Evolutionary conservation across 2,329 filamentous ascomycete genomes (phyloP).

Genomic region (Alternaria solani): DNA sequence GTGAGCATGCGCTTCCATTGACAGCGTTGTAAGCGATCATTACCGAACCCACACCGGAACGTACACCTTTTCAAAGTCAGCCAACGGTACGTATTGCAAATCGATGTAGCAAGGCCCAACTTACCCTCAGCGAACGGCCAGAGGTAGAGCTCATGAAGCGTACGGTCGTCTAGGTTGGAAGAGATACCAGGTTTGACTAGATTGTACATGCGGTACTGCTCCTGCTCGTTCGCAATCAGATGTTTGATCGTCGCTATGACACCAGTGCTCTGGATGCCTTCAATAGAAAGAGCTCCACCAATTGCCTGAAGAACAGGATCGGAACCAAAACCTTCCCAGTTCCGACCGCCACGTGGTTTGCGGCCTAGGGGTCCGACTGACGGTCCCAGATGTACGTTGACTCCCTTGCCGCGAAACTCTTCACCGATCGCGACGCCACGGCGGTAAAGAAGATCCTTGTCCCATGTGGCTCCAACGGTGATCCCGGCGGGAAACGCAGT

Average conservation of each 20-base stretch:
- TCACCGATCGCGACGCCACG: conserved; percentile 73
- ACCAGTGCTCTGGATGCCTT: conserved; percentile 74
- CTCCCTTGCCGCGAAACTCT: conserved; percentile 77
- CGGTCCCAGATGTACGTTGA: conserved; percentile 75
- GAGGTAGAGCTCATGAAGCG: conserved; percentile 79
- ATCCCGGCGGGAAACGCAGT: conserved; percentile 84
- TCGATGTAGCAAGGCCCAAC: not conserved
- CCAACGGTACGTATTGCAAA: not conserved
- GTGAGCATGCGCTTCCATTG: conserved; percentile 65
- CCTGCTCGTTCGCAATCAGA: conserved; percentile 77
- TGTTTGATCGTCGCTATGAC: conserved; percentile 78
- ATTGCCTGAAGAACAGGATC: conserved; percentile 77
- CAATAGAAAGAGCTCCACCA: conserved; percentile 78
- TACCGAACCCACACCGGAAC: conserved; percentile 77
- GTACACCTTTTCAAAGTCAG: conserved; percentile 56
- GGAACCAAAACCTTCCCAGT: conserved; percentile 76
- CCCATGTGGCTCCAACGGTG: conserved; percentile 76
- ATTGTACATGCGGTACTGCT: conserved; percentile 58
- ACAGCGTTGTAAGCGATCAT: conserved; percentile 79
- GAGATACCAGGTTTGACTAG: conserved; percentile 47
- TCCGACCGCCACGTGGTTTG: conserved; percentile 69
- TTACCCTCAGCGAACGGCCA: conserved; percentile 82
- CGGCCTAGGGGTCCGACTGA: conserved; percentile 75
- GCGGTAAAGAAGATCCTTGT: conserved; percentile 74
- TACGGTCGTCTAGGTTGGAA: conserved; percentile 76